Evolutionary conservation across 192 early-diverging fungal species (phyloP).

Genomic region (Gonapodya sp.): DNA sequence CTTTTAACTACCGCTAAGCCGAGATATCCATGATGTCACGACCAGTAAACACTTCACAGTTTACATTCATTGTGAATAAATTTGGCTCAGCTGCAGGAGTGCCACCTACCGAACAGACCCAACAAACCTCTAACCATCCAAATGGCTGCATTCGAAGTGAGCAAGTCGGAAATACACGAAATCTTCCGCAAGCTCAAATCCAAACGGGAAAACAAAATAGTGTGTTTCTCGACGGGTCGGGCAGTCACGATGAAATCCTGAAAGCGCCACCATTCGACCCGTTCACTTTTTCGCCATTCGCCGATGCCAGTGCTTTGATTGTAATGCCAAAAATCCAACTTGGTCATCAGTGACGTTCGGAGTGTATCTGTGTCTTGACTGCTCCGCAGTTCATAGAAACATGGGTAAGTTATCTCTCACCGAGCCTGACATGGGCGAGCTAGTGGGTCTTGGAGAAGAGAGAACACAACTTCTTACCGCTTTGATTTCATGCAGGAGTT

Average conservation of each 20-base stretch:
- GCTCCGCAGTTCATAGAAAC: conserved; percentile 89
- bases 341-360: conserved; percentile 94
- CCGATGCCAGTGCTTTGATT: conserved; percentile 72
- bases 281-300: conserved; percentile 8
- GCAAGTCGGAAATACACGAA: conserved; percentile 48
- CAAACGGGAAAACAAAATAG: conserved; percentile 54
- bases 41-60: no score
- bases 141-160: conserved; percentile 19
- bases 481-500: no score
- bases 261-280: conserved; percentile 10
- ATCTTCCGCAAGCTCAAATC: conserved; percentile 59
- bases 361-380: conserved; percentile 92
- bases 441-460: no score
- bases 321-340: conserved; percentile 84
- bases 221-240: background rate
- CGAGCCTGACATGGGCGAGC: no score
- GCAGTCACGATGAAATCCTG: no score
- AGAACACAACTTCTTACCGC: no score
- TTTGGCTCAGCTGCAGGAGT: no score
- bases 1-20: no score
- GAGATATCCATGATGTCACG: no score
- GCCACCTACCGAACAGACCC: no score
- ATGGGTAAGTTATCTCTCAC: conserved; percentile 43
- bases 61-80: no score
- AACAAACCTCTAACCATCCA: no score